These are phyloP conservation scores for Colletotrichum coccodes DNA, from an alignment of 2,329 filamentous ascomycete species.

Conservation along the genomic window DNA sequence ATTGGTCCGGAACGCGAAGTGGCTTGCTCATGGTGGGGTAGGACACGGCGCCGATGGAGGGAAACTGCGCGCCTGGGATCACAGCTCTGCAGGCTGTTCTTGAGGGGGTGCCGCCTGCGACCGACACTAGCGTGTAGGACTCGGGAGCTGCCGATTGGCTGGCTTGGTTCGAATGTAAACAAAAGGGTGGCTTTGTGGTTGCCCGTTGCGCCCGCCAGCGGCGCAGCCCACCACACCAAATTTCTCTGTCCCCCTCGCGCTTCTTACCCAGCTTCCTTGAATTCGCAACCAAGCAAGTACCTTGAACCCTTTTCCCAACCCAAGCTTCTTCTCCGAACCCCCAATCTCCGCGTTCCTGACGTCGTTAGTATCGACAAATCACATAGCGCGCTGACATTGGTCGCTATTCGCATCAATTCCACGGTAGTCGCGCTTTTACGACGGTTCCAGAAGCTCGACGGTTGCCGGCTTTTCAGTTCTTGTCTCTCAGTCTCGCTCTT, in stretches of 20 bases:
- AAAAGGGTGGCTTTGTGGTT: conserved; percentile 12
- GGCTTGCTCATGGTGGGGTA: not conserved
- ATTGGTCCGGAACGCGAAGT: not conserved
- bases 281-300: conserved; percentile 15
- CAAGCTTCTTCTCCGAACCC: not conserved
- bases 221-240: conserved; percentile 13
- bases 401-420: not conserved
- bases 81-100: not conserved
- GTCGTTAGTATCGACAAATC: not conserved
- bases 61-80: conserved; percentile 9
- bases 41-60: not conserved
- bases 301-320: conserved; percentile 3
- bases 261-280: not conserved
- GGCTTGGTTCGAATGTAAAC: conserved; percentile 12
- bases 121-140: not conserved
- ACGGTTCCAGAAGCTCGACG: not conserved
- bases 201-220: conserved; percentile 6
- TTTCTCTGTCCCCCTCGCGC: not conserved
- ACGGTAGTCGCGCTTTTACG: no score
- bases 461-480: not conserved
- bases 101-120: not conserved
- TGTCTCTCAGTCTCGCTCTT: not conserved
- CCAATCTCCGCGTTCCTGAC: conserved; percentile 1
- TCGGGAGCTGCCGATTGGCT: conserved; percentile 31
- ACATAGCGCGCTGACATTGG: not conserved